These are phyloP conservation scores for Proliferodiscus dingleyae DNA, from an alignment of 2,329 filamentous ascomycete genomes.

Conservation along the genomic window DNA sequence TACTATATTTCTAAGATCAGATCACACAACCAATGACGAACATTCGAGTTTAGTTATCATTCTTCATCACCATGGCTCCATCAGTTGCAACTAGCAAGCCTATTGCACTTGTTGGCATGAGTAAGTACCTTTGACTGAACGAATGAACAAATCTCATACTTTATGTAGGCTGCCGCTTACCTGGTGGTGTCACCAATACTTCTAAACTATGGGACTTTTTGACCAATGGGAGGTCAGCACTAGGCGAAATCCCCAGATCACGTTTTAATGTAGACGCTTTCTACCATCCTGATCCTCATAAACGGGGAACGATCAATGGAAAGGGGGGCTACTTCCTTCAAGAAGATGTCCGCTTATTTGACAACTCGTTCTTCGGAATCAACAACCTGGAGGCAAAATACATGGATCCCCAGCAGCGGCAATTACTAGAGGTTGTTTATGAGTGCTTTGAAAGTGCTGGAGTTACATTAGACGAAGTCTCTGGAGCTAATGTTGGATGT, in stretches of 20 bases:
- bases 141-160: neutral
- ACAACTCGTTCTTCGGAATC: conserved; percentile 21
- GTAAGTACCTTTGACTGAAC: conserved; percentile 11
- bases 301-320: conserved; percentile 9
- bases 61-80: neutral
- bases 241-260: conserved; percentile 23
- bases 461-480: conserved; percentile 18
- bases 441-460: conserved; percentile 28
- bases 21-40: too few relatives aligned
- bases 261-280: conserved; percentile 16
- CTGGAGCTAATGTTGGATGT: conserved; percentile 15
- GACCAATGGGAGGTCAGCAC: neutral
- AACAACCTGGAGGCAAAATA: conserved; percentile 16
- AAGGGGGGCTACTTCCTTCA: conserved; percentile 15
- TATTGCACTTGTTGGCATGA: conserved; percentile 34
- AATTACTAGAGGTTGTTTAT: conserved; percentile 27
- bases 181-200: conserved; percentile 11
- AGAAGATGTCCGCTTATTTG: conserved; percentile 13
- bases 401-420: conserved; percentile 29
- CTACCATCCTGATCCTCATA: conserved; percentile 9
- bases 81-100: conserved; percentile 14
- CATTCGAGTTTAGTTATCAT: too few relatives aligned
- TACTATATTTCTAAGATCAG: too few relatives aligned
- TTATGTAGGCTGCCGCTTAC: conserved; percentile 11
- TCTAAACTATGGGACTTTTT: neutral